phyloP scores from a whole-genome alignment of 305 asterid genomes.

The Fraxinus sp. region DNA sequence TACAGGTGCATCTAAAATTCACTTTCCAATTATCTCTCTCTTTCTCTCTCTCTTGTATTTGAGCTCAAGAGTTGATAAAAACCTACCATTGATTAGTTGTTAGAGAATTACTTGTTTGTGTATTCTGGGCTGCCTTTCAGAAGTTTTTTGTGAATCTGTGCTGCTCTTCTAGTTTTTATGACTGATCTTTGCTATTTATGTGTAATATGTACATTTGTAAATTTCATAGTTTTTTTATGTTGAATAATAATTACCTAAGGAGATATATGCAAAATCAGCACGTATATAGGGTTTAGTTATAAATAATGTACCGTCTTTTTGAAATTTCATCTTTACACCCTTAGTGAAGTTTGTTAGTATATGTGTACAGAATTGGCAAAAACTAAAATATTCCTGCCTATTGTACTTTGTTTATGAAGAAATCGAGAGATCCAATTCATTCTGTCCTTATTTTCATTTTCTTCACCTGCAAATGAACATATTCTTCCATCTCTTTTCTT shows the following conservation, averaged over 20 bases:
- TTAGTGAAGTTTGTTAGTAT: neutral
- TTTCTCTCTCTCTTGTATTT: conserved; percentile 2
- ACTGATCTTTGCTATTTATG: neutral
- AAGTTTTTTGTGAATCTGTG: conserved; percentile 2
- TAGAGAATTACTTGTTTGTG: neutral
- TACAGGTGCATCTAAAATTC: conserved; percentile 56
- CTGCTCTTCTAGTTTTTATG: conserved; percentile 17
- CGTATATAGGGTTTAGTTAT: neutral
- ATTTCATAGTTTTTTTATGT: neutral
- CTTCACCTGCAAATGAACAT: neutral
- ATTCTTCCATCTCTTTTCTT: neutral
- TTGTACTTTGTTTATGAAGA: neutral
- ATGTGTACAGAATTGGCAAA: neutral
- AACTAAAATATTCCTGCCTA: neutral
- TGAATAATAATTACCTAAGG: neutral
- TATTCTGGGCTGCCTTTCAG: conserved; percentile 14
- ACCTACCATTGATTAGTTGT: conserved; percentile 9
- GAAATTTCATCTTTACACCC: neutral
- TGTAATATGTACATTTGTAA: neutral
- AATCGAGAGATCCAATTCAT: neutral
- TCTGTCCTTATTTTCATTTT: neutral
- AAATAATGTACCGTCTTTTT: neutral
- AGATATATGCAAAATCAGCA: neutral
- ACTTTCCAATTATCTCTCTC: neutral
- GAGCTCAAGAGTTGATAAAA: conserved; percentile 3